These are phyloP conservation scores for Sclerospora graminicola DNA, from an alignment of 352 stramenopile genomes.

Conservation along the genomic window DNA sequence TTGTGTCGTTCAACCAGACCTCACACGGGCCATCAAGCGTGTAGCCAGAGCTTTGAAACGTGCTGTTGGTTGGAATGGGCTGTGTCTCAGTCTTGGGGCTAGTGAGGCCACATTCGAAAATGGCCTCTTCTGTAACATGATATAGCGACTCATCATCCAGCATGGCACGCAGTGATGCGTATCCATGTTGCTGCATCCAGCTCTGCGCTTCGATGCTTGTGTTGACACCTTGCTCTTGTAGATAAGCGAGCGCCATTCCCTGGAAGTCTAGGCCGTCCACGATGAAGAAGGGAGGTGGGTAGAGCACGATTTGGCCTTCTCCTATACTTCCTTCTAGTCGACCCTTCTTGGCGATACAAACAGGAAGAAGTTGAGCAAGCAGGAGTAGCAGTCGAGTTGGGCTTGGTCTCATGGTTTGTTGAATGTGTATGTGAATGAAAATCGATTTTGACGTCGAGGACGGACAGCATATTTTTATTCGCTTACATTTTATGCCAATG, in stretches of 20 bases:
- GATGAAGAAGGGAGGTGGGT: constrained; percentile 41
- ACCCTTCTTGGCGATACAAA: too few relatives aligned
- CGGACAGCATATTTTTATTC: too few relatives aligned
- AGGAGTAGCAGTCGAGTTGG: too few relatives aligned
- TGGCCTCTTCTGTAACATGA: constrained; percentile 32
- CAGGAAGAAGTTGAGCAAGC: too few relatives aligned
- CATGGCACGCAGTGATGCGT: constrained; percentile 34
- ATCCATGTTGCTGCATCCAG: constrained; percentile 30
- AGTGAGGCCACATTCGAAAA: constrained; percentile 48
- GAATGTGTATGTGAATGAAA: too few relatives aligned
- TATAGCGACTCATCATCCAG: constrained; percentile 47
- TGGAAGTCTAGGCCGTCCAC: constrained; percentile 38
- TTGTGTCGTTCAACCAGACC: constrained; percentile 43
- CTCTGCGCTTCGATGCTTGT: constrained; percentile 33
- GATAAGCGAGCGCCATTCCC: constrained; percentile 33
- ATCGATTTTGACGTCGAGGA: too few relatives aligned
- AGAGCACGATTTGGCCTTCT: constrained; percentile 35
- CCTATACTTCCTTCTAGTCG: constrained; percentile 3
- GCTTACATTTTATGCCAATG: too few relatives aligned
- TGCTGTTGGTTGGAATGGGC: constrained; percentile 32
- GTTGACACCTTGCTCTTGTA: constrained; percentile 40
- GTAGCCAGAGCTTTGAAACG: constrained; percentile 39
- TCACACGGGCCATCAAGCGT: constrained; percentile 50
- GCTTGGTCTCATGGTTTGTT: too few relatives aligned
- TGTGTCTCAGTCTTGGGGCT: constrained; percentile 30